Evolutionary conservation across 495 filamentous ascomycete species (phyloP), one percentile per base, ranked within the genome.

Genomic region (Xylaria castorea): DNA sequence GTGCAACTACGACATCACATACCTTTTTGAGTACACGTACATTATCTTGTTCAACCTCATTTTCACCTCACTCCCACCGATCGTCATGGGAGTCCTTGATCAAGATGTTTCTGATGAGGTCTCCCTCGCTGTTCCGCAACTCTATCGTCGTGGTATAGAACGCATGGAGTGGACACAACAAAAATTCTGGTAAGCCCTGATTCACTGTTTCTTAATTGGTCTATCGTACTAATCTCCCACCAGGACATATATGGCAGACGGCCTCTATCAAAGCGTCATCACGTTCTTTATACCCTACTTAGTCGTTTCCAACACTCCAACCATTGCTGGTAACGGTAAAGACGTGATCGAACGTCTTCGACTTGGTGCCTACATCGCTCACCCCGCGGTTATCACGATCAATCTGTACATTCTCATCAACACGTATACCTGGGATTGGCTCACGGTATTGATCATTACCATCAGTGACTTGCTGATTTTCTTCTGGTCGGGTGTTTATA

Each of bases 1-100:
- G 83, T 93, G 92, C 87, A 91, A 96, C 81, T 98, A 96, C 79
- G 97, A 99, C 83, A 92, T 94, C 76, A 92, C 94, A 32, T 98
- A 98, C 81, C 90, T 97, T 66, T 97, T 95, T 84, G 97, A 99
- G 77, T 98, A 97, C 83, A 97, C 94, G 27, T 99, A 98, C 82
- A 96, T 98, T 76, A 86, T 98, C 64, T 83, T 98, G 71, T 96
- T 96, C 87, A 99, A 98, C 83, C 87, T 99, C 76, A 93, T 94
- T 32, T 99, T 99, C 82, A 98, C 97, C 16, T 99, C 97, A 16
- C 83, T 99, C 20, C 94, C 97, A 1, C 92, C 98, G 67, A 94
- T 98, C 71, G 89, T 99, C 75, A 96, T 98, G 89, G 97, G 97
- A 76, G 94, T 99, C 50, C 87, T 99, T 70, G 97, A 99, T 75